phyloP scores from a whole-genome alignment of 306 rosid genomes.

The Vigna reflexopilosa region DNA sequence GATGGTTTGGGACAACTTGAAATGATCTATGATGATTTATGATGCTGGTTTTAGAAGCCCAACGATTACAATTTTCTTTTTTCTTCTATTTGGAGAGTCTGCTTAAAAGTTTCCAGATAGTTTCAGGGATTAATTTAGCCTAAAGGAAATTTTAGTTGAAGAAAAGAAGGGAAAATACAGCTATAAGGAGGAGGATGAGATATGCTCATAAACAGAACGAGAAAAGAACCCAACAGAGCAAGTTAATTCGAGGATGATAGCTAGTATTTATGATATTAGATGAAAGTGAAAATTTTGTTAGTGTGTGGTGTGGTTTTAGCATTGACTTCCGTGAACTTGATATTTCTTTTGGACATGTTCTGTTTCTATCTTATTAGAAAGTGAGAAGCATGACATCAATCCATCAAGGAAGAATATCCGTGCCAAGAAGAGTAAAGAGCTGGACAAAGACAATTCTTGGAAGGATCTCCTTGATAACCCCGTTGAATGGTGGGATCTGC shows the following conservation, averaged over 20 bases:
- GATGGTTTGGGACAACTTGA: too few species aligned
- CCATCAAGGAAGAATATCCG: slow-evolving; percentile 2
- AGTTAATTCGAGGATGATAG: background rate
- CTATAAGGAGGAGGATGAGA: background rate
- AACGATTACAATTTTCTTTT: too few species aligned
- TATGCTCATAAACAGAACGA: background rate
- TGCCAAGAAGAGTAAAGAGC: slow-evolving; percentile 29
- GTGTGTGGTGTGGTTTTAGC: slow-evolving; percentile 13
- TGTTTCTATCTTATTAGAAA: slow-evolving; percentile 31
- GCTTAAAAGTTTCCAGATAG: too few species aligned
- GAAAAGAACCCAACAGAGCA: background rate
- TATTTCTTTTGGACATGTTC: background rate
- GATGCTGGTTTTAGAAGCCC: too few species aligned
- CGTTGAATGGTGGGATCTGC: slow-evolving; percentile 40
- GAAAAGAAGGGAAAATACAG: too few species aligned
- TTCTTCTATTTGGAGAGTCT: too few species aligned
- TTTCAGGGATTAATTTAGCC: too few species aligned
- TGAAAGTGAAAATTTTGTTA: slow-evolving; percentile 18
- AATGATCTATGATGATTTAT: too few species aligned
- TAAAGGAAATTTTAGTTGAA: background rate
- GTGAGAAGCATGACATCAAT: slow-evolving; percentile 10
- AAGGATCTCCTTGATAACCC: slow-evolving; percentile 47
- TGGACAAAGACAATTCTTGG: slow-evolving; percentile 37
- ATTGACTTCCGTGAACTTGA: background rate
- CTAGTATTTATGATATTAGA: background rate